phyloP scores from a whole-genome alignment of 2,329 filamentous ascomycete genomes.

The Botrytis byssoidea region DNA sequence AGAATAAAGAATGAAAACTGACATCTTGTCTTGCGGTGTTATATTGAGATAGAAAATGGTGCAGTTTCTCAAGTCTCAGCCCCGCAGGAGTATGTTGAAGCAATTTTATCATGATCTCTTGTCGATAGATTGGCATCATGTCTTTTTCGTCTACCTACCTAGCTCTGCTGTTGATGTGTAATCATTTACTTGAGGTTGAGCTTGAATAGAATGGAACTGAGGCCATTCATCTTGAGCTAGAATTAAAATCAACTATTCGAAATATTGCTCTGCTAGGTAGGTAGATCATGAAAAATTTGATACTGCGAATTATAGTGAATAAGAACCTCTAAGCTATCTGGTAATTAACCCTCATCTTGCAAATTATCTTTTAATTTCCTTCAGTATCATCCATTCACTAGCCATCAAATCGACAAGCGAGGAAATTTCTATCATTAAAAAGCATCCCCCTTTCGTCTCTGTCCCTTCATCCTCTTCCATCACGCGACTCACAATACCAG shows the following conservation, averaged over 20 bases:
- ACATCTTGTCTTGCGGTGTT: background rate
- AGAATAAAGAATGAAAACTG: background rate
- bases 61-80: fast-evolving
- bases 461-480: background rate
- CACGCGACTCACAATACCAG: background rate
- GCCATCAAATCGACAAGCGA: background rate
- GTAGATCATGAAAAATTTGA: background rate
- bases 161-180: background rate
- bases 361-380: background rate
- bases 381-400: background rate
- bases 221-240: background rate
- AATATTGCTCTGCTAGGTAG: too few relatives aligned
- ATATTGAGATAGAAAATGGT: background rate
- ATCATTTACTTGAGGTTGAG: background rate
- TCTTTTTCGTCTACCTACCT: background rate
- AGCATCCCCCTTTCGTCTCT: background rate
- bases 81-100: background rate
- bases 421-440: background rate
- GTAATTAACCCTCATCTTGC: background rate
- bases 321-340: background rate
- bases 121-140: too few relatives aligned
- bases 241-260: background rate
- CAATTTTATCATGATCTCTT: background rate
- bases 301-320: background rate
- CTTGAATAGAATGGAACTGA: background rate